Evolutionary conservation across 2,329 filamentous ascomycete species (phyloP).

Genomic region (Verticillium isaacii): DNA sequence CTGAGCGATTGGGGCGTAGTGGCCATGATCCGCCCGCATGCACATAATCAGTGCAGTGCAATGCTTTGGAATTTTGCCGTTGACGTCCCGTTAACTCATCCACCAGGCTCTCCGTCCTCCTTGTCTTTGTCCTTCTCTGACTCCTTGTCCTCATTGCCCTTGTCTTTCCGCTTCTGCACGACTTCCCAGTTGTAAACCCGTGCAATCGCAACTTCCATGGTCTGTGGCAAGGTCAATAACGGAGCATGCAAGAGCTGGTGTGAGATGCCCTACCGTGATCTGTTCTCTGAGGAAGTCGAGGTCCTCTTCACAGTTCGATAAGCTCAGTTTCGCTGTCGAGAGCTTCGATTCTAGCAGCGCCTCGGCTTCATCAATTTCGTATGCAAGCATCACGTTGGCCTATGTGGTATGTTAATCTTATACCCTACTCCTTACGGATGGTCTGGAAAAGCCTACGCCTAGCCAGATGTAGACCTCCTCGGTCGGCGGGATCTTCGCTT

Average conservation of each 20-base stretch:
- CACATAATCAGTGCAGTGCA: not conserved
- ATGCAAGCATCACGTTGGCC: slow-evolving; percentile 97
- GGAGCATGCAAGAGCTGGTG: not conserved
- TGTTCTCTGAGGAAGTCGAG: slow-evolving; percentile 93
- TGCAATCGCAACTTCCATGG: slow-evolving; percentile 92
- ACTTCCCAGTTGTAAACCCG: slow-evolving; percentile 99
- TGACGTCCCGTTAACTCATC: slow-evolving; percentile 9
- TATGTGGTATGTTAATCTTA: slow-evolving; percentile 27
- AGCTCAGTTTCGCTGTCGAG: slow-evolving; percentile 69
- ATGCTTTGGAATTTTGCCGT: not conserved
- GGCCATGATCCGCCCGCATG: not conserved
- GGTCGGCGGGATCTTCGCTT: slow-evolving; percentile 74
- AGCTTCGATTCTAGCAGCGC: slow-evolving; percentile 73
- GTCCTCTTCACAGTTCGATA: slow-evolving; percentile 92
- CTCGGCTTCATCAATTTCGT: slow-evolving; percentile 85
- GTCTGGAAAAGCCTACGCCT: slow-evolving; percentile 54
- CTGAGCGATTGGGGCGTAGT: not conserved
- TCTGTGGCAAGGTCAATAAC: slow-evolving; percentile 45
- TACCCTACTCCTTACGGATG: not conserved
- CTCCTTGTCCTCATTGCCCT: slow-evolving; percentile 54
- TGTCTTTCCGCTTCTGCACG: slow-evolving; percentile 89
- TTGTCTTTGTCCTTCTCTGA: slow-evolving; percentile 33
- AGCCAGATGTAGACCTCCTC: slow-evolving; percentile 97
- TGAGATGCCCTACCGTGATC: slow-evolving; percentile 69
- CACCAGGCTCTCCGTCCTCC: slow-evolving; percentile 29